Conservation (phyloP, 2,329 filamentous ascomycete species). For the Gaeumannomyces sp. region DNA sequence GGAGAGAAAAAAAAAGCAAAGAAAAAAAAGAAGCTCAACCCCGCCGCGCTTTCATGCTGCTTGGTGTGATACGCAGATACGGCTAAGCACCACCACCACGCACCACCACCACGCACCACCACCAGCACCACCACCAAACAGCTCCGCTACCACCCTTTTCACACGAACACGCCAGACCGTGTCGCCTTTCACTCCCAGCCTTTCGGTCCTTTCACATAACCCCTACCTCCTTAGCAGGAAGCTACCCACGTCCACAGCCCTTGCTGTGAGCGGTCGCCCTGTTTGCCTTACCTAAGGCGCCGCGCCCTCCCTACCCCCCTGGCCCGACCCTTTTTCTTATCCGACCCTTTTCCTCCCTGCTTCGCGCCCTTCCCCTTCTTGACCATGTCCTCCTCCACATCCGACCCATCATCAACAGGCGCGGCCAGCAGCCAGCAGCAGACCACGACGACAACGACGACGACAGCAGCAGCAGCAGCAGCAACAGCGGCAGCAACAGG, state of each 20-base stretch:
- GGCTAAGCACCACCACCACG: not conserved
- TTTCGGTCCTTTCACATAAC: not conserved
- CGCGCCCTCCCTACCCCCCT: not conserved
- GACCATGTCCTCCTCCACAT: constrained; percentile 27
- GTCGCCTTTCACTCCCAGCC: not conserved
- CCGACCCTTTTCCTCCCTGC: constrained; percentile 1
- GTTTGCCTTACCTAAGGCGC: not conserved
- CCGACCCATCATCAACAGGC: constrained; percentile 18
- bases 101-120: no score
- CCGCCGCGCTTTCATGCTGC: not conserved
- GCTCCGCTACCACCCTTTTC: not conserved
- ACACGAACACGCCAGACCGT: not conserved
- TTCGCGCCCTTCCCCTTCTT: constrained; percentile 21
- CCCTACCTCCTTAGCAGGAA: not conserved
- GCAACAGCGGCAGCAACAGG: constrained; percentile 24
- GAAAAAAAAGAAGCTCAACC: constrained; percentile 15
- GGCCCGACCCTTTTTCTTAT: constrained; percentile 12
- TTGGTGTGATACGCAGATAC: constrained; percentile 1
- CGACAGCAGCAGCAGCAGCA: constrained; percentile 26
- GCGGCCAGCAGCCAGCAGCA: constrained; percentile 23
- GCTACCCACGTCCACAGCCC: not conserved
- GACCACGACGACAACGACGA: constrained; percentile 19
- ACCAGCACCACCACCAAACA: not conserved
- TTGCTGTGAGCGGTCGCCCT: not conserved
- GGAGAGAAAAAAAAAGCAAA: constrained; percentile 11